These are phyloP conservation scores for Inonotus hispidus DNA, from an alignment of 1,284 basidiomycete genomes.

Conservation along the genomic window DNA sequence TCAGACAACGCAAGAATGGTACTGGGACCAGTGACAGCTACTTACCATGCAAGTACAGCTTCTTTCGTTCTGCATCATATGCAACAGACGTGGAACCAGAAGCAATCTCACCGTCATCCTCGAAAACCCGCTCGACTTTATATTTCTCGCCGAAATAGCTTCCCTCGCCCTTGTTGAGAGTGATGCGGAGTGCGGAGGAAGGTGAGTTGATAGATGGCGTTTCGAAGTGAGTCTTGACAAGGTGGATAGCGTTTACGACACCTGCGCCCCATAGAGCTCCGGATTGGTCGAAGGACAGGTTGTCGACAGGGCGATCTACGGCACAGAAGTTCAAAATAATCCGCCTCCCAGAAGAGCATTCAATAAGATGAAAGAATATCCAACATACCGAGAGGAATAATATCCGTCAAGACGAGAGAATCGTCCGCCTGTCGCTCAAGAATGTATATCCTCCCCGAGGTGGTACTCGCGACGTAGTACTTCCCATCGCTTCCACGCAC, in stretches of 20 bases:
- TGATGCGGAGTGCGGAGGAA: constrained; percentile 46
- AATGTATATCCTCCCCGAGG: constrained; percentile 39
- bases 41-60: constrained; percentile 52
- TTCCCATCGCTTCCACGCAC: constrained; percentile 43
- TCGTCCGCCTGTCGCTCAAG: constrained; percentile 54
- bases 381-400: constrained; percentile 39
- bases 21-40: neutral
- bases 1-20: neutral
- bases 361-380: neutral
- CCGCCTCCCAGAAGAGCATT: neutral
- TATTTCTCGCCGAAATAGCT: constrained; percentile 61
- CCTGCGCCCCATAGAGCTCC: constrained; percentile 57
- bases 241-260: constrained; percentile 25
- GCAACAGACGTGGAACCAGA: constrained; percentile 49
- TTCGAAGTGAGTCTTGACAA: constrained; percentile 33
- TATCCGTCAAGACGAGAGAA: constrained; percentile 43
- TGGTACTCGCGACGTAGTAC: constrained; percentile 45
- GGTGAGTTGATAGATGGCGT: constrained; percentile 37
- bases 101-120: constrained; percentile 53
- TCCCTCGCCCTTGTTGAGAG: constrained; percentile 42
- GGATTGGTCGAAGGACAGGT: constrained; percentile 48
- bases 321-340: neutral
- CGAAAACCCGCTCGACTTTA: constrained; percentile 57
- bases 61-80: constrained; percentile 43
- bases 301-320: constrained; percentile 49